These are phyloP conservation scores for Pichia cephalocereana DNA, from an alignment of 805 yeast genomes.

Conservation along the genomic window DNA sequence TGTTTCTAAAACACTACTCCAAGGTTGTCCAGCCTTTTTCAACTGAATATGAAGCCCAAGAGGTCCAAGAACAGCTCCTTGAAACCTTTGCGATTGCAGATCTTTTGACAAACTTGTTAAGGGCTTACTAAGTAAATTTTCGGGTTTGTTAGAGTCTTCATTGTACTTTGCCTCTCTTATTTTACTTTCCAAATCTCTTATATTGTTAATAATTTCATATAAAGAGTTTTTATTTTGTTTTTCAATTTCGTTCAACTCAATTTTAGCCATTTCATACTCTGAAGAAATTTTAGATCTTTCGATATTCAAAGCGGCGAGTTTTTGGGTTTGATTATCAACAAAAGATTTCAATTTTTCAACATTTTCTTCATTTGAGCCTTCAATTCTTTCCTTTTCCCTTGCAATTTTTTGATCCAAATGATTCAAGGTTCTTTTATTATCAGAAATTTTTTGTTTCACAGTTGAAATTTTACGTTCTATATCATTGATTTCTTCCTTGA, in stretches of 20 bases:
- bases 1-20: slow-evolving; percentile 56
- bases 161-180: slow-evolving; percentile 1
- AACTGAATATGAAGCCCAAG: slow-evolving; percentile 55
- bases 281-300: slow-evolving; percentile 10
- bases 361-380: slow-evolving; percentile 35
- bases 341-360: slow-evolving; percentile 24
- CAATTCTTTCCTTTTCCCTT: slow-evolving; percentile 31
- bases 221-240: background rate
- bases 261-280: slow-evolving; percentile 7
- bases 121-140: slow-evolving; percentile 41
- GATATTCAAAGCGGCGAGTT: slow-evolving; percentile 5
- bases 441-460: slow-evolving; percentile 11
- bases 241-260: slow-evolving; percentile 18
- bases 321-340: slow-evolving; percentile 13
- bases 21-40: slow-evolving; percentile 42
- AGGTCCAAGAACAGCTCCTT: slow-evolving; percentile 66
- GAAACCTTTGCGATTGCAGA: slow-evolving; percentile 32
- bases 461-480: slow-evolving; percentile 1
- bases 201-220: background rate
- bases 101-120: slow-evolving; percentile 34
- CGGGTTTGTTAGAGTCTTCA: slow-evolving; percentile 13
- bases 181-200: slow-evolving; percentile 3
- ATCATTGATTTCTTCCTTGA: slow-evolving; percentile 10
- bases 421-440: background rate
- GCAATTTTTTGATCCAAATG: slow-evolving; percentile 15